Evolutionary conservation across 495 filamentous ascomycete genomes (phyloP).

Genomic region (Xylaria scruposa): DNA sequence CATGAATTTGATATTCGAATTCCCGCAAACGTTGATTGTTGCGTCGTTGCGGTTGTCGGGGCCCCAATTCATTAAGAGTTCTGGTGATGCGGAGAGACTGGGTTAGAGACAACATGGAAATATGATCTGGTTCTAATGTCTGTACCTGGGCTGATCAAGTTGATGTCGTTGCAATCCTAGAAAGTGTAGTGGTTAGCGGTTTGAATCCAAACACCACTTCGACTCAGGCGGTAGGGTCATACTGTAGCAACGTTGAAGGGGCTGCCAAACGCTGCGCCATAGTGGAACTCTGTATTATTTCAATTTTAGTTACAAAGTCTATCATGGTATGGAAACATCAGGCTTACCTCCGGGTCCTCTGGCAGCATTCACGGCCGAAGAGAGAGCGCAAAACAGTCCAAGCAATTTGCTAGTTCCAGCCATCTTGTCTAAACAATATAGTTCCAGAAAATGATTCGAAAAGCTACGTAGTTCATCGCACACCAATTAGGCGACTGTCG

Average conservation of each 20-base stretch:
- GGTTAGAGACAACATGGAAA: neutral
- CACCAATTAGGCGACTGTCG: neutral
- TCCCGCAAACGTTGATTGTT: neutral
- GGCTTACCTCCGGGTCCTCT: neutral
- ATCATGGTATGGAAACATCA: neutral
- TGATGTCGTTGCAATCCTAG: neutral
- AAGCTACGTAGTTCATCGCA: neutral
- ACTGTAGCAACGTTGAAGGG: neutral
- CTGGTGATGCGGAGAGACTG: neutral
- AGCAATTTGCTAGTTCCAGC: neutral
- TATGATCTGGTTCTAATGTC: neutral
- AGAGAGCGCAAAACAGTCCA: neutral
- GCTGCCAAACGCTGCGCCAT: neutral
- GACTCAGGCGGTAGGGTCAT: neutral
- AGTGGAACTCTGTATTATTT: neutral
- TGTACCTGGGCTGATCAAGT: conserved; percentile 3
- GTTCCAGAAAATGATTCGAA: neutral
- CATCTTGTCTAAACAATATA: neutral
- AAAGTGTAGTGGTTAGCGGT: neutral
- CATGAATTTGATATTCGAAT: neutral
- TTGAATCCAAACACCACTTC: neutral
- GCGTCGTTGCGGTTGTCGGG: conserved; percentile 5
- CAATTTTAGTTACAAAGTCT: neutral
- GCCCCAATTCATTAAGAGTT: neutral
- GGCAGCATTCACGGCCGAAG: neutral